These are phyloP conservation scores for Albatrellus ellisii DNA, from an alignment of 768 basidiomycete genomes.

Conservation along the genomic window DNA sequence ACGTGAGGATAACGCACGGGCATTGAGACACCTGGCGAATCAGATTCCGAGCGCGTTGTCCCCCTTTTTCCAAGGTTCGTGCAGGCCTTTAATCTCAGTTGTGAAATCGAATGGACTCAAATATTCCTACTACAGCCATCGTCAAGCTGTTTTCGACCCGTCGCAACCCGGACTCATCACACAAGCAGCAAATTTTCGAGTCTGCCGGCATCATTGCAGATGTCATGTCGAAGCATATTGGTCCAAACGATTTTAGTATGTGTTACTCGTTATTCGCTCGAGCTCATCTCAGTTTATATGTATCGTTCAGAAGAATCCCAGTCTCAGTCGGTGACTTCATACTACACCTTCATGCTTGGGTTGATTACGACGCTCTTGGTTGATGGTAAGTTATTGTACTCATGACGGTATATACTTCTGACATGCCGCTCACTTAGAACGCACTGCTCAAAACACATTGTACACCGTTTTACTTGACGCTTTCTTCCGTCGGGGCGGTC, in stretches of 20 bases:
- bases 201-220: slow-evolving; percentile 59
- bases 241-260: slow-evolving; percentile 39
- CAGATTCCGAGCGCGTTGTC: slow-evolving; percentile 63
- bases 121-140: slow-evolving; percentile 38
- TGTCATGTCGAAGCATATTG: slow-evolving; percentile 62
- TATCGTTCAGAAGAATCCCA: slow-evolving; percentile 25
- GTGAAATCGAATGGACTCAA: background rate
- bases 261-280: slow-evolving; percentile 2
- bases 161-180: slow-evolving; percentile 59
- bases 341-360: slow-evolving; percentile 41
- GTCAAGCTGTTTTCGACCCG: slow-evolving; percentile 79
- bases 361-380: slow-evolving; percentile 38
- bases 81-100: background rate
- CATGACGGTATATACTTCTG: slow-evolving; percentile 1
- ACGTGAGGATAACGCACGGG: slow-evolving; percentile 54
- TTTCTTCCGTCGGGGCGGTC: slow-evolving; percentile 59
- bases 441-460: slow-evolving; percentile 55
- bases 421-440: slow-evolving; percentile 35
- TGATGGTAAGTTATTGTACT: slow-evolving; percentile 34
- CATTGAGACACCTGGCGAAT: slow-evolving; percentile 68
- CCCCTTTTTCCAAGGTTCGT: slow-evolving; percentile 78
- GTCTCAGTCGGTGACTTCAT: slow-evolving; percentile 32
- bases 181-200: slow-evolving; percentile 65
- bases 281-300: background rate
- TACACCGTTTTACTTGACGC: slow-evolving; percentile 74